These are phyloP conservation scores for Immersiella caudata DNA, from an alignment of 495 filamentous ascomycete genomes.

Conservation along the genomic window DNA sequence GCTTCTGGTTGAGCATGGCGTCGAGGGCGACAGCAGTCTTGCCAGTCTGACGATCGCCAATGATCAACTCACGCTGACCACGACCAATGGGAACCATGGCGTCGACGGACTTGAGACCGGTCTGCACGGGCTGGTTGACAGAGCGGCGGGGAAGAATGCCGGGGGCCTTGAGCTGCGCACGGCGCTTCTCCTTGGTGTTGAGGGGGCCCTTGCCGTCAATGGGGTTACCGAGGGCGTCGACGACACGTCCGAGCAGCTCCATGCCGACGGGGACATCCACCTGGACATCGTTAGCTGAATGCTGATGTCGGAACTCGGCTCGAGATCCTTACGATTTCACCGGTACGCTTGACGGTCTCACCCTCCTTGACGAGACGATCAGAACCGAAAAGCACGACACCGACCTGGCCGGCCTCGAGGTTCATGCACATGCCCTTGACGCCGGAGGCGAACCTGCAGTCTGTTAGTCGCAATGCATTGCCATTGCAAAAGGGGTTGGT, in stretches of 20 bases:
- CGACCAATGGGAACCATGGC: constrained; percentile 99
- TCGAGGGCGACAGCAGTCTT: constrained; percentile 99
- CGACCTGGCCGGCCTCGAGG: constrained; percentile 98
- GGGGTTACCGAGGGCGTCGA: constrained; percentile 97
- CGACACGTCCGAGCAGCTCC: constrained; percentile 94
- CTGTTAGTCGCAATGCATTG: constrained; percentile 32
- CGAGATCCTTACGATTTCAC: constrained; percentile 82
- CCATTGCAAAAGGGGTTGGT: constrained; percentile 20
- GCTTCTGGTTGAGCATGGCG: constrained; percentile 97
- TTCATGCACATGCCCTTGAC: constrained; percentile 99
- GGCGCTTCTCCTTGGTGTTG: constrained; percentile 86
- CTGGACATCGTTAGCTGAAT: constrained; percentile 48
- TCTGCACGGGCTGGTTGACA: constrained; percentile 98
- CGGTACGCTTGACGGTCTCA: constrained; percentile 99
- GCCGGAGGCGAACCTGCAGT: constrained; percentile 89
- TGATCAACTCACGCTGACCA: constrained; percentile 99
- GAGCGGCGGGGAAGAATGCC: constrained; percentile 96
- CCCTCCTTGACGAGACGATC: constrained; percentile 99
- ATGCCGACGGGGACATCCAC: constrained; percentile 95
- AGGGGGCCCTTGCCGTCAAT: constrained; percentile 99
- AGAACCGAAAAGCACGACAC: constrained; percentile 99
- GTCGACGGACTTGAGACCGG: constrained; percentile 98
- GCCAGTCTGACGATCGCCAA: constrained; percentile 99
- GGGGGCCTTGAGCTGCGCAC: constrained; percentile 98
- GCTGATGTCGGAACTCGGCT: not conserved